Base-by-base conservation (phyloP, 768 basidiomycete genomes). In the Boletus edulis region DNA sequence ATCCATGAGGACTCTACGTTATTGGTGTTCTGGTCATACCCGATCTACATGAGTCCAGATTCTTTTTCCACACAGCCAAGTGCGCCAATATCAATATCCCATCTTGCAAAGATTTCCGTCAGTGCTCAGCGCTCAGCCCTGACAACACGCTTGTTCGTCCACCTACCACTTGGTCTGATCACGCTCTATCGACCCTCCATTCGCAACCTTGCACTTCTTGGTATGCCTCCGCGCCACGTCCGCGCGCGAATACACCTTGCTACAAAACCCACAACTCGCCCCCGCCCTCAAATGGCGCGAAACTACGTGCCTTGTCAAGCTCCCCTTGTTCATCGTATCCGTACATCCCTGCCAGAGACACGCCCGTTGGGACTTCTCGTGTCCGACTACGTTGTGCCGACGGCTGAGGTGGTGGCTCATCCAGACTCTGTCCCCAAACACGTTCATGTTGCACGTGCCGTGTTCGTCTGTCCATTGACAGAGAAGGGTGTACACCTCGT, bases 251-350 rank as follows among this genome's bases (percentile, higher is more conserved):
- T 70, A 63, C 38, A 56, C 43, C 57, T 64, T 70, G 49, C 51
- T 58, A 18, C 67, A 70, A 46, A 58, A 52, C 22, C 46, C 56
- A 54, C 67, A 68, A 9, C 57, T 55, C 24, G 57, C 56, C 3
- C 63, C 61, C 9, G 61, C 49, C 10, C 56, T 38, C 18, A 68
- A 12, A 46, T 70, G 66, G 1, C 66, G 40, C 31, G 60, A 70
- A 5, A 60, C 56, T 10, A 67, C 46, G 18, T 70, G 68, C 14
- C 68, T 54, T 24, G 58, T 57, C 42, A 67, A 51, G 47, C 57
- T 61, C 11, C 68, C 63, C 51, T 70, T 66, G 54, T 66, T 62
- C 66, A 70, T 58, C 32, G 46, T 57, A 8, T 60, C 68, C 14
- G 51, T 43, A 40, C 66, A 67, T 31, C 51, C 63, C 37, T 40